Base-by-base conservation (phyloP, 345 rosid genomes). In the Lepidium sativum region DNA sequence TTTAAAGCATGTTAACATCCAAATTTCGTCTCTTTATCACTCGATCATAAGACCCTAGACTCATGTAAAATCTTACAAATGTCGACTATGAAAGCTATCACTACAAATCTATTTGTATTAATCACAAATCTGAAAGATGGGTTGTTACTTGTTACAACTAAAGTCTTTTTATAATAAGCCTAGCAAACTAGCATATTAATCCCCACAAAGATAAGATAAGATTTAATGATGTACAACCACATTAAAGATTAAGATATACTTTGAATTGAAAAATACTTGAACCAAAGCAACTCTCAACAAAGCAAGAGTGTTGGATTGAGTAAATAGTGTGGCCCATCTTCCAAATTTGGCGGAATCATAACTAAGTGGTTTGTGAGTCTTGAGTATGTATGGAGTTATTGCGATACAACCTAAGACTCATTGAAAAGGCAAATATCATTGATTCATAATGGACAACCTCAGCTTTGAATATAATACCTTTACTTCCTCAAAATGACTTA, bases 401-500 rank as follows among this genome's bases (percentile, higher is more conserved):
- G 75, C 70, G 70, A 55, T 71, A 16, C 32, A 63, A 71, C 76
- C 67, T 58, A 72, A 56, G 54, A 65, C 71, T 45, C 60, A 50
- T 34, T 48, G 15, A 58, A 72, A 65, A 56, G 56, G 72, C 71
- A 52, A n/a, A 72, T 52, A 51, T 53, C 62, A 59, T 65, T 62
- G 58, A 37, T 63, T 55, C 11, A 31, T 55, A 55, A 38, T 70
- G 43, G 58, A 53, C 41, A 31, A 20, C 43, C 32, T 41, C 64
- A 39, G 27, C 64, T 63, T 63, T 10, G 21, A 64, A 56, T 63
- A 56, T 63, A 63, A 56, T 56, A 48, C 65, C 59, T 63, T 48
- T 56, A 56, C 70, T 63, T 63, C 6, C 75, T 49, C 65, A 40
- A 71, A 55, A 63, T 56, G 44, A 41, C 23, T 39, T 55, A 37